Evolutionary conservation across 2,329 filamentous ascomycete species (phyloP).

Genomic region (Erysiphe pulchra): DNA sequence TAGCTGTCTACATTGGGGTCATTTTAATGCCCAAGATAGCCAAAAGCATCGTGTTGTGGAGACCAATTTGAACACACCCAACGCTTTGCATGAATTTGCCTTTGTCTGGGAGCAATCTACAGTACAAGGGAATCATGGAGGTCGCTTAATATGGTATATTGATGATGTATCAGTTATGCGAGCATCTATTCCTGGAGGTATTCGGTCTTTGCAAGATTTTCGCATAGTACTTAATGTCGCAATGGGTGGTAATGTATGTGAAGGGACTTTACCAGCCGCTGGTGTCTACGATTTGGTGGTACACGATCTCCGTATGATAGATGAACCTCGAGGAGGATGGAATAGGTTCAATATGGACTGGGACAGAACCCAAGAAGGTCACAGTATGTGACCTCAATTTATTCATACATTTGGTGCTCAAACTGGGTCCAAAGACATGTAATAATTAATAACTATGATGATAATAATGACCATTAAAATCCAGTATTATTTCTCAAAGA

Average conservation of each 20-base stretch:
- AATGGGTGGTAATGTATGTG: constrained; percentile 33
- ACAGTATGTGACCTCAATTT: neutral
- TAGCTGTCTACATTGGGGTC: constrained; percentile 32
- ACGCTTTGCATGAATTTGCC: constrained; percentile 26
- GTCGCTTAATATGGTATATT: constrained; percentile 30
- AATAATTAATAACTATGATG: too few species aligned
- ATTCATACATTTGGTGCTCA: neutral
- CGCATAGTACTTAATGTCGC: constrained; percentile 32
- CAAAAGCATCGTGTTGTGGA: constrained; percentile 29
- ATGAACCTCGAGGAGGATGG: constrained; percentile 29
- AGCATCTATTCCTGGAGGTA: constrained; percentile 23
- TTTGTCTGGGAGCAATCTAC: constrained; percentile 25
- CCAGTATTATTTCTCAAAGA: too few species aligned
- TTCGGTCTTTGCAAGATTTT: constrained; percentile 27
- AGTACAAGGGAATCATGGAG: constrained; percentile 15
- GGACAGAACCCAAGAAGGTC: constrained; percentile 8
- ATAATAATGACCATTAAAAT: too few species aligned
- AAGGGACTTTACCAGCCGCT: constrained; percentile 22
- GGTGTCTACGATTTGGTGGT: constrained; percentile 31
- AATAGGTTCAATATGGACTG: constrained; percentile 25
- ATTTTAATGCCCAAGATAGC: constrained; percentile 24
- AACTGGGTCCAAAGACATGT: too few species aligned
- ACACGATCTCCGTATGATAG: constrained; percentile 24
- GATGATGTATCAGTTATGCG: constrained; percentile 31
- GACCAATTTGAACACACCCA: constrained; percentile 18